A percentile compares a stretch with the other conserved stretches of the same genome.
phyloP scores from a whole-genome alignment of 1,284 basidiomycete species.

The Mycena sp. region DNA sequence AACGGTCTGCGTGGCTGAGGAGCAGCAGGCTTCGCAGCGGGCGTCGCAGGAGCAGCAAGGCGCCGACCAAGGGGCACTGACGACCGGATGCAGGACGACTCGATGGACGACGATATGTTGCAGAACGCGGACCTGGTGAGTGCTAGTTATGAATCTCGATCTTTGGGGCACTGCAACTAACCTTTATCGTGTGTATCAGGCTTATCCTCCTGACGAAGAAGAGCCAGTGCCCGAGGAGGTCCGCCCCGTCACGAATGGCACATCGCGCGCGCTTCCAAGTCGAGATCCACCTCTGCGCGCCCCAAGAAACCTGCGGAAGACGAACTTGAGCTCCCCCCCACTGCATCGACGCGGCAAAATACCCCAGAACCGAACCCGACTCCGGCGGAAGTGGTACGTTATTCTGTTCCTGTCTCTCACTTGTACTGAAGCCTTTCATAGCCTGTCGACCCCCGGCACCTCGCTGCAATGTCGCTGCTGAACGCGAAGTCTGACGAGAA shows the following conservation, averaged over 20 bases:
- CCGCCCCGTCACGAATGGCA: not conserved
- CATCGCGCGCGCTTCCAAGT: constrained; percentile 16
- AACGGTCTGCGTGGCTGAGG: constrained; percentile 19
- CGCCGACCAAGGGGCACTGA: not conserved
- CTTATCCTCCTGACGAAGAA: constrained; percentile 1
- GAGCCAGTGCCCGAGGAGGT: not conserved
- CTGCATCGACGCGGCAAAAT: constrained; percentile 23
- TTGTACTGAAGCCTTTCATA: constrained; percentile 3
- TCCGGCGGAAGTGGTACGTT: constrained; percentile 10
- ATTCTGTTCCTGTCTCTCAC: not conserved
- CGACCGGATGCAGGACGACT: constrained; percentile 3
- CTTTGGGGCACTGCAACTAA: not conserved
- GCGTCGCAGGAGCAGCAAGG: not conserved
- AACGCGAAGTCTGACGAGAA: constrained; percentile 48
- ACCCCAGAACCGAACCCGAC: constrained; percentile 19
- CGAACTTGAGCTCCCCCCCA: constrained; percentile 31
- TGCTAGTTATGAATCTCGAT: not conserved
- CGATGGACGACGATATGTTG: too few species aligned
- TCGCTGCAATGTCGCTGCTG: constrained; percentile 41
- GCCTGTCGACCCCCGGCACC: constrained; percentile 29
- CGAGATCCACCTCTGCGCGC: constrained; percentile 19
- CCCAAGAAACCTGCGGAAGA: constrained; percentile 8
- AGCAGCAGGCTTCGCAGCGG: constrained; percentile 21
- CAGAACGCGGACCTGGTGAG: constrained; percentile 6
- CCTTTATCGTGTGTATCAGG: not conserved